Conservation (phyloP, 1,284 basidiomycete genomes). For the Fomitopsis palustris region DNA sequence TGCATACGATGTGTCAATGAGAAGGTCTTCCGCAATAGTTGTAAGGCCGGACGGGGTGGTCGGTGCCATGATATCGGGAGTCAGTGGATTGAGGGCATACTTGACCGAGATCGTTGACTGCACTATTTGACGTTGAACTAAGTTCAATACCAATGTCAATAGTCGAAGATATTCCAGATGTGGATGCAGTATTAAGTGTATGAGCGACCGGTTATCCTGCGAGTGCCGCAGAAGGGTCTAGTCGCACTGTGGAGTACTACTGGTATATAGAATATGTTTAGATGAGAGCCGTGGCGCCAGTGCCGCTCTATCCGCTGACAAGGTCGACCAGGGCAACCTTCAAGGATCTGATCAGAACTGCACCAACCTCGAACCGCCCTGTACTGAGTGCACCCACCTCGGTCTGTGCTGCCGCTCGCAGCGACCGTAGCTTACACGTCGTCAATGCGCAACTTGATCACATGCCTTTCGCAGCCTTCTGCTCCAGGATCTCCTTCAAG, state of each 20-base stretch:
- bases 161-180: no score
- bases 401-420: background rate
- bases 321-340: background rate
- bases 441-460: background rate
- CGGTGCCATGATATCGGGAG: no score
- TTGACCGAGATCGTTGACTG: no score
- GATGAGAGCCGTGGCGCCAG: background rate
- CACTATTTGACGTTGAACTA: no score
- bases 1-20: no score
- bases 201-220: background rate
- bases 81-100: no score
- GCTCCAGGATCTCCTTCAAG: constrained; percentile 37
- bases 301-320: background rate
- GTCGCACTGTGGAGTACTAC: background rate
- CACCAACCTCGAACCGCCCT: background rate
- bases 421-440: background rate
- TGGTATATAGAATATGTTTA: background rate
- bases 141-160: no score
- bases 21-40: no score
- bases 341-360: background rate
- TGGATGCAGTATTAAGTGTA: background rate
- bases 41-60: no score
- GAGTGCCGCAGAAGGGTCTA: background rate
- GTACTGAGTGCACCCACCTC: background rate
- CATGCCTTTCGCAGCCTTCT: background rate